These are phyloP conservation scores for Solanum gracilifrons DNA, from an alignment of 257 asterid genomes.

Conservation along the genomic window DNA sequence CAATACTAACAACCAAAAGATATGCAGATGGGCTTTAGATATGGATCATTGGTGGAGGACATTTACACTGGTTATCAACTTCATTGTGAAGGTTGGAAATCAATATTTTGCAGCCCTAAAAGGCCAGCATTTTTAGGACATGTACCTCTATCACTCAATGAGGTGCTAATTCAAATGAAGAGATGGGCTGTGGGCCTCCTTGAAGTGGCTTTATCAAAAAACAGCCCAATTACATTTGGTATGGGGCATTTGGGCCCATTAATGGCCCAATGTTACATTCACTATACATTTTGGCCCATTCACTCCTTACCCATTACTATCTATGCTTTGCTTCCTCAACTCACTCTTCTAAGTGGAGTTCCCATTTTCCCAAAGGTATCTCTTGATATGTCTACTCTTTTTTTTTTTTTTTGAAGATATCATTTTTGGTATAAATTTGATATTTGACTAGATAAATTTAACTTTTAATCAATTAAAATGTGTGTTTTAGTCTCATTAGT, in stretches of 20 bases:
- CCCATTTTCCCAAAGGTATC: conserved; percentile 65
- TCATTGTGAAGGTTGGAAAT: background rate
- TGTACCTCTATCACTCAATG: conserved; percentile 48
- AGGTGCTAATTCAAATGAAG: conserved; percentile 39
- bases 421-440: background rate
- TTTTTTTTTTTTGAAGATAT: background rate
- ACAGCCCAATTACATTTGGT: conserved; percentile 47
- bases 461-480: background rate
- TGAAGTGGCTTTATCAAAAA: conserved; percentile 48
- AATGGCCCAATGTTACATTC: conserved; percentile 38
- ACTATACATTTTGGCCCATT: conserved; percentile 57
- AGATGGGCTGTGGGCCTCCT: conserved; percentile 69
- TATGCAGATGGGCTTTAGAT: background rate
- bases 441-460: background rate
- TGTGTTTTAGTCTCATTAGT: background rate
- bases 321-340: conserved; percentile 54
- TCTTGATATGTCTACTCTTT: background rate
- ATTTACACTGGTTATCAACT: background rate
- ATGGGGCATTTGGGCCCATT: conserved; percentile 25
- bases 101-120: conserved; percentile 14
- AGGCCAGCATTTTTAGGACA: conserved; percentile 68
- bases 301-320: conserved; percentile 47
- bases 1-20: background rate
- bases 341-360: conserved; percentile 29
- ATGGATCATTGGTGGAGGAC: background rate